Base-by-base conservation (phyloP, 164 flowering plant genomes). In the Annona cherimola region DNA sequence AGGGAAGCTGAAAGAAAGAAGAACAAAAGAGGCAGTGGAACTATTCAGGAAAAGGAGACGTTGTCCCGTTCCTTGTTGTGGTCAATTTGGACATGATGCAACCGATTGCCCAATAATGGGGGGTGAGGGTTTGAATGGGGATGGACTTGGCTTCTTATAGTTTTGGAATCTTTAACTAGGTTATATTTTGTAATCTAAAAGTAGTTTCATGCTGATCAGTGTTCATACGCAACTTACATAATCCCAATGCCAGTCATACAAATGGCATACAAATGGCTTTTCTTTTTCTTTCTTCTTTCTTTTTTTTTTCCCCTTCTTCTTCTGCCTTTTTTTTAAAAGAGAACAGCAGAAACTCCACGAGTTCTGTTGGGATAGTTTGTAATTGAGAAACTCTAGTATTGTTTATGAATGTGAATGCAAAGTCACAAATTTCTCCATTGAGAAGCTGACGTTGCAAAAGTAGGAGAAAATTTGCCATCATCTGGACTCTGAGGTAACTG, bases 31-130 rank as follows among this genome's bases (percentile, higher is more conserved):
- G 75, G 82, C 82, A 4, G 42, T 77, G 63, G 90, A 89, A 61
- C 61, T 83, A 0, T 72, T 61, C 72, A 79, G 87, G 69, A 91
- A 84, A 71, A 80, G 85, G 9, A 84, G 85, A 72, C 89, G 77
- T 66, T 88, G 78, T 77, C 71, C 90, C 41, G 79, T 81, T n/a
- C 81, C 88, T 55, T 87, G 86, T 69, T 84, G 87, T 71, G 86
- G 88, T 65, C 94, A 87, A 68, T 85, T 83, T 81, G 93, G 88
- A 65, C 93, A 88, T 77, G 90, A 88, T 75, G 81, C 85, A 20
- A 44, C 81, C 60, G 86, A 86, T 55, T 92, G 93, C 72, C 87
- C 89, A 62, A 66, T 89, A 68, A 75, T 84, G 79, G 87, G 77
- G 73, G 83, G 76, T 70, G 88, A 85, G 69, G 82, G 81, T 74